phyloP scores from a whole-genome alignment of 176 grass and related monocot species.

The Dactylis glomerata region DNA sequence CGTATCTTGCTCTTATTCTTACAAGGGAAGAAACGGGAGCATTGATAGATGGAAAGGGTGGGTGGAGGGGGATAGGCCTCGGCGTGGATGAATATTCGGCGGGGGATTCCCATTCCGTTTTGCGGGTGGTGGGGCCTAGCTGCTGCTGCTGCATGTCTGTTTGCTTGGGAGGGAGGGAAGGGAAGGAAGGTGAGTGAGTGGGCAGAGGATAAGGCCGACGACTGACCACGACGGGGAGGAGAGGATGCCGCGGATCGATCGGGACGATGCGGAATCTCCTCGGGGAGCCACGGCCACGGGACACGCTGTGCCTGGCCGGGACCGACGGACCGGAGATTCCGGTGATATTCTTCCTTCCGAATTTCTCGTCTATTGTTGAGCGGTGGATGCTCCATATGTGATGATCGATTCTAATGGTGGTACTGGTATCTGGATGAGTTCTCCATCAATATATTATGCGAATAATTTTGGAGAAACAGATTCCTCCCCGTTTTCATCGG shows the following conservation, averaged over 20 bases:
- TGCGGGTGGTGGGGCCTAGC: background rate
- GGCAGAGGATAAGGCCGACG: slow-evolving; percentile 4
- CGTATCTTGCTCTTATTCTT: slow-evolving; percentile 57
- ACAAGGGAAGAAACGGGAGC: background rate
- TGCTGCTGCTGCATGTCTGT: background rate
- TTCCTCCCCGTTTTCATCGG: too few species aligned
- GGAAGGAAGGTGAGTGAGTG: background rate
- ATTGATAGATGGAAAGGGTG: background rate
- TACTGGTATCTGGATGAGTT: too few species aligned
- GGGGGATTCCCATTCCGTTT: slow-evolving; percentile 41
- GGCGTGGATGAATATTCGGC: slow-evolving; percentile 58
- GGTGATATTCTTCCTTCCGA: background rate
- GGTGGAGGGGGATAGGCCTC: background rate
- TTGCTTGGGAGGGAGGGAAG: slow-evolving; percentile 11
- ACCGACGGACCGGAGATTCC: background rate
- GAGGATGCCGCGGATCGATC: slow-evolving; percentile 12
- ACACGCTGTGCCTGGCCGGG: background rate
- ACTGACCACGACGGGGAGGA: background rate
- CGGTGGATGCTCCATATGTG: too few species aligned
- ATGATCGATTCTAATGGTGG: too few species aligned
- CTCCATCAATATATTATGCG: too few species aligned
- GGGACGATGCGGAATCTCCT: slow-evolving; percentile 19
- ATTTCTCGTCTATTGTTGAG: too few species aligned
- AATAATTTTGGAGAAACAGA: too few species aligned
- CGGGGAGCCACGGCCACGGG: background rate